Base-by-base conservation (phyloP, 108 stramenopile genomes). In the Nannochloropsis salina region DNA sequence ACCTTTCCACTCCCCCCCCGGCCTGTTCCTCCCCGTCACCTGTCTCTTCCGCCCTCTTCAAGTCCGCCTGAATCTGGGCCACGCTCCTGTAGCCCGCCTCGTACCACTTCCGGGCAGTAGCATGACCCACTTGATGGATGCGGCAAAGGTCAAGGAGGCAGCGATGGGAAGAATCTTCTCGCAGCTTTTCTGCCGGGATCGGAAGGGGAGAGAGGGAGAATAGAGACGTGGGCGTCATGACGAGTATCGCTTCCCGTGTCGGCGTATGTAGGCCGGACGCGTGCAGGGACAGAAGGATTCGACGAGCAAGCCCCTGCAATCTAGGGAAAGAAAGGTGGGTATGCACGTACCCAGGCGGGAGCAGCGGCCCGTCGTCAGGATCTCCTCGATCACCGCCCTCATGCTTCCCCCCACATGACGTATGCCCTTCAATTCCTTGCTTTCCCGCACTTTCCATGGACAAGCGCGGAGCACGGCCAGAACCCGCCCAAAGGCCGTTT, bases 351-450 rank as follows among this genome's bases (percentile, higher is more conserved):
- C 61, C 61, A 74, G 61, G 61, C 61, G 61, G n/a, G 61, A 74
- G n/a, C 61, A 74, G n/a, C 61, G 61, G 5, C 61, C 61, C 61
- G 61, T 74, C 20, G 2, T 8, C 4, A 74, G 61, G n/a, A 74
- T 74, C n/a, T 74, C 61, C 15, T 74, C 61, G 61, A 74, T 74
- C 61, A 74, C n/a, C n/a, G 20, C 61, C 61, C 61, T 15, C 61
- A 74, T 74, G 5, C 61, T 74, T 6, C n/a, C 61, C n/a, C 61
- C 61, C 4, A 74, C 8, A 8, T 74, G 8, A 4, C 61, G 15
- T 15, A 74, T n/a, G 20, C 61, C 61, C 61, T 6, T 74, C 61
- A 74, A n/a, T n/a, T 74, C 61, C 6, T 74, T 74, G 61, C 61
- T 6, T 4, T n/a, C n/a, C 61, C 20, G 15, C 20, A 74, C n/a